Evolutionary conservation across 1,284 basidiomycete species (phyloP).

Genomic region (Rhodotorula sp.): DNA sequence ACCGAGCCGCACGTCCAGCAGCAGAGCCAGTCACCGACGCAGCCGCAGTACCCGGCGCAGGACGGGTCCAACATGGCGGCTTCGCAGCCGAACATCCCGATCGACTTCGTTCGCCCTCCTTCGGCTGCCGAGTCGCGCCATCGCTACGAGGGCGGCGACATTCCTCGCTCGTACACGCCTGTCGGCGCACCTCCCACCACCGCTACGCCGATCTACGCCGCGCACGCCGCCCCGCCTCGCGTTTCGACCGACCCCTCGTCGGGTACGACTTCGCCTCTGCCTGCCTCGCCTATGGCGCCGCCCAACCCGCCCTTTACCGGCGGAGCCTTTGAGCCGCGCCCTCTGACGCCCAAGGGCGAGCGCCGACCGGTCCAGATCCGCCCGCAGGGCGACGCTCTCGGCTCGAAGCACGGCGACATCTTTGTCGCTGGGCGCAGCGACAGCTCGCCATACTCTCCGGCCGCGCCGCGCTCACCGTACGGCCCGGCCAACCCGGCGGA

Average conservation of each 20-base stretch:
- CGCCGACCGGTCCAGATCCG: constrained; percentile 32
- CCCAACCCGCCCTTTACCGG: neutral
- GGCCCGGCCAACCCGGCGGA: neutral
- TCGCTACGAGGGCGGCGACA: neutral
- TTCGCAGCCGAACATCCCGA: neutral
- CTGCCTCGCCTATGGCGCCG: neutral
- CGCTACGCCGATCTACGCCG: neutral
- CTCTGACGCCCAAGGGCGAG: constrained; percentile 7
- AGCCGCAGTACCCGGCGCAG: neutral
- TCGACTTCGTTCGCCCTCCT: neutral
- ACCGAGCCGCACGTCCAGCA: neutral
- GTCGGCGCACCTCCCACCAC: neutral
- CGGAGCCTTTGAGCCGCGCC: constrained; percentile 19
- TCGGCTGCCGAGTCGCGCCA: neutral
- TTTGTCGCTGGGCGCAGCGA: constrained; percentile 8
- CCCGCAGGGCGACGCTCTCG: constrained; percentile 24
- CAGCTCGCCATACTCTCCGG: constrained; percentile 1
- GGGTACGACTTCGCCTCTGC: neutral
- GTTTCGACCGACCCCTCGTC: neutral
- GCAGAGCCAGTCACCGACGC: neutral
- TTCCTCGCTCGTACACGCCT: neutral
- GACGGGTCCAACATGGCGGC: too few relatives aligned
- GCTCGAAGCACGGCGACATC: constrained; percentile 38
- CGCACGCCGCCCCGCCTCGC: neutral
- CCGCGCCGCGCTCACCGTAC: neutral